Evolutionary conservation across 495 filamentous ascomycete genomes (phyloP).

Genomic region (Daldinia vernicosa): DNA sequence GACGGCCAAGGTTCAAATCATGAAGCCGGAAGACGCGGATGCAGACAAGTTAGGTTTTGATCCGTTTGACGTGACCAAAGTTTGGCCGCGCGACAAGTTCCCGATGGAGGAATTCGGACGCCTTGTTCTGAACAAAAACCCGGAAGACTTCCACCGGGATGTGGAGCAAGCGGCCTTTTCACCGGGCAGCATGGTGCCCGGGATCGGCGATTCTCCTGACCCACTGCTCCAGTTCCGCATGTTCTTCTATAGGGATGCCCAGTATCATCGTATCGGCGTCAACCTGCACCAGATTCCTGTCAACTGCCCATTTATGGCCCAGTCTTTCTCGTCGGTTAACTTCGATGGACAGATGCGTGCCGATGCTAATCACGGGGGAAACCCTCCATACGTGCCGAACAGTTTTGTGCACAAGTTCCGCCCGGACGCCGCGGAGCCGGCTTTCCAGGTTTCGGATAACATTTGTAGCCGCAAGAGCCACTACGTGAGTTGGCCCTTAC

Average conservation of each 20-base stretch:
- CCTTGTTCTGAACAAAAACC: conserved; percentile 72
- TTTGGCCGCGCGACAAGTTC: conserved; percentile 74
- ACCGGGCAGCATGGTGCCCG: conserved; percentile 74
- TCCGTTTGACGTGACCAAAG: conserved; percentile 65
- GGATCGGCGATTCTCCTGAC: conserved; percentile 74
- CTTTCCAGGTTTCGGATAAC: conserved; percentile 60
- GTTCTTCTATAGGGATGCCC: conserved; percentile 84
- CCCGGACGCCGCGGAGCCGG: conserved; percentile 62
- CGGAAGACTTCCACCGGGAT: conserved; percentile 73
- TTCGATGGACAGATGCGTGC: conserved; percentile 76
- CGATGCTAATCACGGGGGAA: conserved; percentile 63
- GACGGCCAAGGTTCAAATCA: conserved; percentile 62
- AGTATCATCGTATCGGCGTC: conserved; percentile 78
- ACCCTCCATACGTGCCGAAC: conserved; percentile 64
- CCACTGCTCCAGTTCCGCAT: conserved; percentile 80
- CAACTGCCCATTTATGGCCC: conserved; percentile 70
- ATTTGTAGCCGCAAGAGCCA: conserved; percentile 63
- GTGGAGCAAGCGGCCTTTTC: conserved; percentile 92
- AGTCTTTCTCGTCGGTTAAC: conserved; percentile 73
- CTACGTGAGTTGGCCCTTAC: conserved; percentile 38
- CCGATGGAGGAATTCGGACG: conserved; percentile 74
- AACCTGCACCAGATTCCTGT: conserved; percentile 87
- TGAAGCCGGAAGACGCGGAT: conserved; percentile 61
- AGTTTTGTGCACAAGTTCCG: conserved; percentile 65
- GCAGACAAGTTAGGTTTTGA: conserved; percentile 60